Percentiles rank a stretch among this genome's conserved stretches.
Evolutionary conservation across 78 protist species (phyloP).

Genomic region (Paratrimastix pyriformis): DNA sequence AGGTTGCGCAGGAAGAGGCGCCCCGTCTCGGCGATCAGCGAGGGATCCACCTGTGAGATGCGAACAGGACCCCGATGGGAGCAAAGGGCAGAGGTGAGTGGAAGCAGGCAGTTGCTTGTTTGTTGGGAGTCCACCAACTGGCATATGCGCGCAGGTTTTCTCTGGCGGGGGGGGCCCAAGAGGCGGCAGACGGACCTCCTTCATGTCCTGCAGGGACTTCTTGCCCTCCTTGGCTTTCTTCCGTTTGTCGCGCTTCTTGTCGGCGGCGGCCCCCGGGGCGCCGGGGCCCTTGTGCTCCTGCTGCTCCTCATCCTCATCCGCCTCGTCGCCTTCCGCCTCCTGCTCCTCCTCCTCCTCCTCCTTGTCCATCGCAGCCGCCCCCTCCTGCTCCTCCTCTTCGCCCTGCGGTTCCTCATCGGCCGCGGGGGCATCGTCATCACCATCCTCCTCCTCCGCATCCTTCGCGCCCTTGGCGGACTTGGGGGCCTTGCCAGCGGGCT

Average conservation of each 20-base stretch:
- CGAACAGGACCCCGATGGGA: no score
- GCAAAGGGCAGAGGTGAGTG: no score
- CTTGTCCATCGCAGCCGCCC: neutral
- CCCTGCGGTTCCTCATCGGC: no score
- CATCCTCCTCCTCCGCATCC: constrained; percentile 3
- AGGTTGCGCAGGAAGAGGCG: constrained; percentile 17
- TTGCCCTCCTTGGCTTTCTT: neutral
- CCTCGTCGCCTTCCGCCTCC: neutral
- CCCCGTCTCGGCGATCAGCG: neutral
- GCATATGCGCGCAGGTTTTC: no score
- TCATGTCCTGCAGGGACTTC: neutral
- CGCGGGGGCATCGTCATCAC: neutral
- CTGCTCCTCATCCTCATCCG: neutral
- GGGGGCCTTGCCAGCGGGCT: no score
- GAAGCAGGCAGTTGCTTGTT: no score
- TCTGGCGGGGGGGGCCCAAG: no score
- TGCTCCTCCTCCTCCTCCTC: neutral
- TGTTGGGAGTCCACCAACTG: no score
- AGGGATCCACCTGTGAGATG: neutral
- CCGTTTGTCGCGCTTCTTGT: no score
- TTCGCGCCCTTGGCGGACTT: no score
- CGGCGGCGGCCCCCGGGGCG: no score
- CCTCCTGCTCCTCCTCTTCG: neutral
- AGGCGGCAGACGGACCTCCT: neutral
- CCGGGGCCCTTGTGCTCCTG: no score